A percentile compares a stretch with the other conserved stretches of the same genome.
Conservation (phyloP, 1,284 basidiomycete genomes). For the Crocinoboletus sp. region DNA sequence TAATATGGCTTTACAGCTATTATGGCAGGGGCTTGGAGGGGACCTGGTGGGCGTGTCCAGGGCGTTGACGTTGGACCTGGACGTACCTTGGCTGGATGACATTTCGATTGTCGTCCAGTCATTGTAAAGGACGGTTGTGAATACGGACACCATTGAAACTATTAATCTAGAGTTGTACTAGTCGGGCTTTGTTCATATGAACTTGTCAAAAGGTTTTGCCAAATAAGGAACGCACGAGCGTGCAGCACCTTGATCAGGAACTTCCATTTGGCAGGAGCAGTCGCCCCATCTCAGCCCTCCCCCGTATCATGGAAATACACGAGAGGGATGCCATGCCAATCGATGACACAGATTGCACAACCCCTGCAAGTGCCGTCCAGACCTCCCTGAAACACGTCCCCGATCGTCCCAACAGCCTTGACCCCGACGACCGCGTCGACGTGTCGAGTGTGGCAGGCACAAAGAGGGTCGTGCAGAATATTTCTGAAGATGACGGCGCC, state of each 20-base stretch:
- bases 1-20: conserved; percentile 47
- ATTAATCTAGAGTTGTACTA: conserved; percentile 9
- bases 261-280: conserved; percentile 1
- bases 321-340: conserved; percentile 7
- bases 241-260: background rate
- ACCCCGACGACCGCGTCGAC: background rate
- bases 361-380: background rate
- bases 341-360: conserved; percentile 1
- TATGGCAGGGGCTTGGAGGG: conserved; percentile 57
- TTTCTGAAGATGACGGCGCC: conserved; percentile 23
- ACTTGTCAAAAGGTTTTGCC: no score
- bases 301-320: conserved; percentile 6
- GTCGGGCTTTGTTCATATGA: no score
- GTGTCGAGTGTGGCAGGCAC: conserved; percentile 3
- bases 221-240: conserved; percentile 4
- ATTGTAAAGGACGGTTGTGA: conserved; percentile 34
- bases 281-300: background rate
- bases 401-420: conserved; percentile 2
- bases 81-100: conserved; percentile 65
- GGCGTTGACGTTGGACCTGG: conserved; percentile 62
- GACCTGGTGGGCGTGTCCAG: conserved; percentile 52
- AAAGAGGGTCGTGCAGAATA: conserved; percentile 19
- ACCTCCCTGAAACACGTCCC: conserved; percentile 4
- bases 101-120: conserved; percentile 63
- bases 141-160: background rate